Evolutionary conservation across 1,284 basidiomycete genomes (phyloP).

Genomic region (Megacollybia platyphylla): DNA sequence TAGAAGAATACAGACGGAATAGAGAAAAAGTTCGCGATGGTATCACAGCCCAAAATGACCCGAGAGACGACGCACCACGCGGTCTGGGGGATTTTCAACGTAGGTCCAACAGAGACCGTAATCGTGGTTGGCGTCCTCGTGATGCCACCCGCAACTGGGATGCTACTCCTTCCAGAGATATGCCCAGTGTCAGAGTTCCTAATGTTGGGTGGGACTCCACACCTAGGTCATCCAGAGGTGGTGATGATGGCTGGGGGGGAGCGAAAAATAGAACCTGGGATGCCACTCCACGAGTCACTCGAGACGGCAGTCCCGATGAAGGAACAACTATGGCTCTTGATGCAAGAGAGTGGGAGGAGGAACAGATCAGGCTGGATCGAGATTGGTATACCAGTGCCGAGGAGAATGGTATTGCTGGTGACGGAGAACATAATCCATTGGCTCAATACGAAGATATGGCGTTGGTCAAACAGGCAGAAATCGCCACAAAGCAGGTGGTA

Average conservation of each 20-base stretch:
- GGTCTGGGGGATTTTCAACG: slow-evolving; percentile 64
- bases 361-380: slow-evolving; percentile 8
- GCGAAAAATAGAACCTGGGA: slow-evolving; percentile 65
- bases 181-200: slow-evolving; percentile 78
- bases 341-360: slow-evolving; percentile 31
- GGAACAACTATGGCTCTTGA: slow-evolving; percentile 48
- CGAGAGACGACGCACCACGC: slow-evolving; percentile 39
- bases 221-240: slow-evolving; percentile 40
- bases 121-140: slow-evolving; percentile 22
- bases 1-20: slow-evolving; percentile 68
- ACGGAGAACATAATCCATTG: slow-evolving; percentile 45
- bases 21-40: slow-evolving; percentile 63
- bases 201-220: slow-evolving; percentile 88
- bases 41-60: slow-evolving; percentile 41
- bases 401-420: slow-evolving; percentile 7
- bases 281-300: slow-evolving; percentile 69
- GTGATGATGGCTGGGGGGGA: slow-evolving; percentile 40
- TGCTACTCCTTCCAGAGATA: slow-evolving; percentile 62
- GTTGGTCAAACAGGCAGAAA: slow-evolving; percentile 61
- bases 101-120: slow-evolving; percentile 50
- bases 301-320: slow-evolving; percentile 50
- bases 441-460: slow-evolving; percentile 83
- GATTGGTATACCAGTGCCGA: slow-evolving; percentile 60
- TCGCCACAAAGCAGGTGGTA: slow-evolving; percentile 68
- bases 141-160: slow-evolving; percentile 40